Evolutionary conservation across 1,284 basidiomycete species (phyloP).

Genomic region (Moesziomyces parantarcticus): DNA sequence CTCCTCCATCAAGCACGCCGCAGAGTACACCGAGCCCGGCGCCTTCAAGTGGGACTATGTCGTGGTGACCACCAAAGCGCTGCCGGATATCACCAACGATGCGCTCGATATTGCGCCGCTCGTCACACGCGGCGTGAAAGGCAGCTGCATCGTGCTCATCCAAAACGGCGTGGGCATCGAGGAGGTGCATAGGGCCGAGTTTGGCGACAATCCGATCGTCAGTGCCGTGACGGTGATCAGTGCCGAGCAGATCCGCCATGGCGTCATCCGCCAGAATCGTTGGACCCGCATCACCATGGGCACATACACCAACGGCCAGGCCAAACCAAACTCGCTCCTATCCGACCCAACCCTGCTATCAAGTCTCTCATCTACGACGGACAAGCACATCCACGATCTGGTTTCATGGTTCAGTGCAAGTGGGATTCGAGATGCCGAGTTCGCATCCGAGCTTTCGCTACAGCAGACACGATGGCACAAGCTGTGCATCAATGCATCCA

Average conservation of each 20-base stretch:
- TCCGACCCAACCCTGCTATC: constrained; percentile 17
- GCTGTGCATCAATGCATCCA: constrained; percentile 69
- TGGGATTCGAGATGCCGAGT: constrained; percentile 69
- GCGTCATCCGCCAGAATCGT: constrained; percentile 69
- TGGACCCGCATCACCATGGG: constrained; percentile 70
- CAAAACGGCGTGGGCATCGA: constrained; percentile 71
- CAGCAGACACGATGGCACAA: constrained; percentile 71
- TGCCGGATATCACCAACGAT: constrained; percentile 69
- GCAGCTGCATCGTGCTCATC: constrained; percentile 68
- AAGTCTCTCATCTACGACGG: constrained; percentile 16
- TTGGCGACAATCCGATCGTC: constrained; percentile 66
- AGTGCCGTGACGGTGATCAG: constrained; percentile 69
- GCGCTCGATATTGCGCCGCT: constrained; percentile 65
- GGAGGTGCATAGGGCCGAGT: constrained; percentile 67
- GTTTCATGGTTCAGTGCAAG: constrained; percentile 64
- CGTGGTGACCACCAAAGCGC: constrained; percentile 70
- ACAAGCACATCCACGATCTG: constrained; percentile 48
- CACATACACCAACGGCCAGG: constrained; percentile 64
- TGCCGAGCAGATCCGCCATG: constrained; percentile 68
- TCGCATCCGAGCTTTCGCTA: constrained; percentile 66
- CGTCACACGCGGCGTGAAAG: constrained; percentile 42
- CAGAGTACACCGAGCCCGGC: constrained; percentile 1
- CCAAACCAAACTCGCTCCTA: constrained; percentile 34
- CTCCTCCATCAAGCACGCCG: constrained; percentile 57
- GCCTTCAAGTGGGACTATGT: constrained; percentile 68